Percentiles rank a stretch among this genome's conserved stretches.
Evolutionary conservation across 768 basidiomycete genomes (phyloP).

Genomic region (Lactarius psammicola): DNA sequence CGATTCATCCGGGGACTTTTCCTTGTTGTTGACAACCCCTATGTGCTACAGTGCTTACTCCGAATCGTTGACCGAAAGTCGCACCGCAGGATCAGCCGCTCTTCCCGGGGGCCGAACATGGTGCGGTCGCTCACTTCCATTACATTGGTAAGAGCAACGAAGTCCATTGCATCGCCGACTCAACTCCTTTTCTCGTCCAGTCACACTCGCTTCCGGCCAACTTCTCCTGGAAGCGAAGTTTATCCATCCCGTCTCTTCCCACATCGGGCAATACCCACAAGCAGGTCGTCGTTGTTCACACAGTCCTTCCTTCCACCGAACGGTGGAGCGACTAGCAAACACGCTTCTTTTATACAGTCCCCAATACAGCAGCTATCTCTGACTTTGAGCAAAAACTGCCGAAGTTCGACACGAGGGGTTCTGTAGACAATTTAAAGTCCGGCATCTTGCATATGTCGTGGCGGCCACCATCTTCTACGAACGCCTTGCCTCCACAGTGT

Average conservation of each 20-base stretch:
- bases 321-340: neutral
- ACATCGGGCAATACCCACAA: neutral
- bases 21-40: neutral
- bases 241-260: neutral
- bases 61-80: neutral
- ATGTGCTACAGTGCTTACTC: neutral
- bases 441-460: neutral
- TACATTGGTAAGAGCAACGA: neutral
- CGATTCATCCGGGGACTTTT: too few relatives aligned
- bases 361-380: neutral
- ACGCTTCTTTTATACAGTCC: neutral
- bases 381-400: neutral
- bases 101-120: neutral
- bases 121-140: neutral
- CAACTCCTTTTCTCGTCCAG: too few relatives aligned
- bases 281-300: neutral
- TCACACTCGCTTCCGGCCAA: too few relatives aligned
- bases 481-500: neutral
- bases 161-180: neutral
- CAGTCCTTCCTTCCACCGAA: neutral
- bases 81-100: neutral
- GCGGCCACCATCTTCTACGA: neutral
- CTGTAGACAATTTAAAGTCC: slow-evolving; percentile 1
- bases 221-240: neutral
- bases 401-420: neutral